A percentile compares a stretch with the other conserved stretches of the same genome.
Conservation (phyloP, 2,329 filamentous ascomycete genomes). For the Daldinia eschscholtzii region DNA sequence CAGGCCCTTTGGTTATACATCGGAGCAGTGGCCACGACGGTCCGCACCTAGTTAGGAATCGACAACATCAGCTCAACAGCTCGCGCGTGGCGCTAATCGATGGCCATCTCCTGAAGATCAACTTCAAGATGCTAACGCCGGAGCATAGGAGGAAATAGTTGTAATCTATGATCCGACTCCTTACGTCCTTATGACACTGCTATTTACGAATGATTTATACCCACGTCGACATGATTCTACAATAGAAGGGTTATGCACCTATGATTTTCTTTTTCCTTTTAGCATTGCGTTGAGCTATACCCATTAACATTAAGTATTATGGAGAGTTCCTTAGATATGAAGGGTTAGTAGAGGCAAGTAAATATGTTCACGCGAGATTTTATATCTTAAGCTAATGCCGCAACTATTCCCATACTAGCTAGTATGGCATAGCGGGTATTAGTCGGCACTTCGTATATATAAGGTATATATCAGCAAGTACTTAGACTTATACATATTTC, state of each 20-base stretch:
- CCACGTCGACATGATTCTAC: conserved; percentile 11
- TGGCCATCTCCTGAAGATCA: conserved; percentile 36
- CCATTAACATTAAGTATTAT: not conserved
- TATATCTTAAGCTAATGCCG: not conserved
- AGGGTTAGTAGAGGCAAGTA: not conserved
- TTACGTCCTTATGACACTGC: conserved; percentile 7
- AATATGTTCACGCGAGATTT: conserved; percentile 4
- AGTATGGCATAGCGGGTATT: not conserved
- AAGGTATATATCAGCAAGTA: not conserved
- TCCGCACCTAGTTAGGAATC: conserved; percentile 47
- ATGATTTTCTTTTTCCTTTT: not conserved
- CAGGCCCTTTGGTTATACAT: conserved; percentile 52
- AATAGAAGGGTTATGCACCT: conserved; percentile 7
- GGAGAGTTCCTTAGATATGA: not conserved
- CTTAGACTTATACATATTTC: not conserved
- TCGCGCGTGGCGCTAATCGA: conserved; percentile 23
- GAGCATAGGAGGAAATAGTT: conserved; percentile 10
- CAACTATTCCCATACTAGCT: not conserved
- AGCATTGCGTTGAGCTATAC: not conserved
- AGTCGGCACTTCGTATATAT: not conserved
- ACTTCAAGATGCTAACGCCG: not conserved
- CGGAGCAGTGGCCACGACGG: conserved; percentile 52
- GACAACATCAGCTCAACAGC: not conserved
- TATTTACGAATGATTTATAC: conserved; percentile 33
- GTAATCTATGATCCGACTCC: conserved; percentile 3